These are phyloP conservation scores for Fusarium penzigii DNA, from an alignment of 2,329 filamentous ascomycete species.

Conservation along the genomic window DNA sequence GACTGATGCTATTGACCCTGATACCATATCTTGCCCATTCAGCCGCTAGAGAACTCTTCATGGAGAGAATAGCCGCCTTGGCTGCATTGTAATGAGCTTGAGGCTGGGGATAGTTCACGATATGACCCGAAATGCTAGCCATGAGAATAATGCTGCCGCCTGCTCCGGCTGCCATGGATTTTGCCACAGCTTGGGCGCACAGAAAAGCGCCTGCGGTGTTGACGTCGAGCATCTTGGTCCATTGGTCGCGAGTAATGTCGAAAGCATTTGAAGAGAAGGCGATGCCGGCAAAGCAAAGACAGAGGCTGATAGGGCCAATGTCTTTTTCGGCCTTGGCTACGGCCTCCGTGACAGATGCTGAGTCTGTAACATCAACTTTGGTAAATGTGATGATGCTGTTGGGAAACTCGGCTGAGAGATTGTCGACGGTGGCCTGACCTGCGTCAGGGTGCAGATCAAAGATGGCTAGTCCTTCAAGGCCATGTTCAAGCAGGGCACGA, in stretches of 20 bases:
- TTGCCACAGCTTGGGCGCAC: slow-evolving; percentile 62
- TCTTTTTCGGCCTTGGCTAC: slow-evolving; percentile 4
- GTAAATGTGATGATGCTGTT: slow-evolving; percentile 7
- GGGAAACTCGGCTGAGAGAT: slow-evolving; percentile 12
- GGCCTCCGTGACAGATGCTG: slow-evolving; percentile 7
- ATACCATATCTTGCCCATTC: slow-evolving; percentile 73
- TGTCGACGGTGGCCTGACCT: slow-evolving; percentile 29
- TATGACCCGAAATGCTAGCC: slow-evolving; percentile 67
- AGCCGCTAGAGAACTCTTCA: slow-evolving; percentile 51
- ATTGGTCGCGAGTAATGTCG: slow-evolving; percentile 59
- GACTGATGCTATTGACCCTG: slow-evolving; percentile 66
- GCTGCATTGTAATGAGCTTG: slow-evolving; percentile 72
- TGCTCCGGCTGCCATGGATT: slow-evolving; percentile 46
- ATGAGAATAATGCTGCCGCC: slow-evolving; percentile 67
- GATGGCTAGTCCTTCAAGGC: slow-evolving; percentile 57
- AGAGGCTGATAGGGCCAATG: slow-evolving; percentile 11
- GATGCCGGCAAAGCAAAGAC: slow-evolving; percentile 19
- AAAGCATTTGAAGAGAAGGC: slow-evolving; percentile 52
- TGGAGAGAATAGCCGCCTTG: slow-evolving; percentile 64
- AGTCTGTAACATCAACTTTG: slow-evolving; percentile 19
- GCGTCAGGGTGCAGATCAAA: slow-evolving; percentile 57
- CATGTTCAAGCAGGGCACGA: slow-evolving; percentile 68
- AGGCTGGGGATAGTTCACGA: slow-evolving; percentile 71
- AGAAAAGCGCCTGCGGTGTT: slow-evolving; percentile 73
- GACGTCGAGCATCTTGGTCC: slow-evolving; percentile 66